These are phyloP conservation scores for Tephrocybe sp. DNA, from an alignment of 768 basidiomycete species.

Conservation along the genomic window DNA sequence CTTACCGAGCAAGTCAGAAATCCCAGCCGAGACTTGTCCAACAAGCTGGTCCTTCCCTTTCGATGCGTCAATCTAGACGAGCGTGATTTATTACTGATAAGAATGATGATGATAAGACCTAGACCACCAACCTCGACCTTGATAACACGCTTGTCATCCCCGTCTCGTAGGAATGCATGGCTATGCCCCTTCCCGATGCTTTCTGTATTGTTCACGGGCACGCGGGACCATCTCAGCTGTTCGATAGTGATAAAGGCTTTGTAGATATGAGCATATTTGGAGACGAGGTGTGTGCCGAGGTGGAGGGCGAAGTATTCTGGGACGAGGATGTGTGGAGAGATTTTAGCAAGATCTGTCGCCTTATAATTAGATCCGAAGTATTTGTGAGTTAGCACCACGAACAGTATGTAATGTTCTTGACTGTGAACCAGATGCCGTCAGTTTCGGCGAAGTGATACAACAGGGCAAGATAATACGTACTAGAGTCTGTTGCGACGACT, in stretches of 20 bases:
- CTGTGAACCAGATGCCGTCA: conserved; percentile 26
- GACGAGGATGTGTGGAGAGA: conserved; percentile 81
- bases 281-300: conserved; percentile 79
- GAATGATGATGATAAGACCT: too few relatives aligned
- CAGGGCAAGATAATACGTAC: conserved; percentile 51
- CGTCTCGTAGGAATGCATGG: conserved; percentile 86
- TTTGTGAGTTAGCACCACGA: too few relatives aligned
- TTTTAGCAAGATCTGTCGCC: conserved; percentile 75
- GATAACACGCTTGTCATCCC: conserved; percentile 81
- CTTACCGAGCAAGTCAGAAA: conserved; percentile 81
- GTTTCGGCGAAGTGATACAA: neutral
- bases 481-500: conserved; percentile 90
- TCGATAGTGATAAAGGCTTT: conserved; percentile 73
- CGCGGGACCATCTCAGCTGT: conserved; percentile 83
- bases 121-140: conserved; percentile 46
- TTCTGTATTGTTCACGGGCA: conserved; percentile 47
- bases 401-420: conserved; percentile 73
- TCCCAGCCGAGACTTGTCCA: conserved; percentile 65
- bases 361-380: too few relatives aligned
- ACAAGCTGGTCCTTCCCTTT: conserved; percentile 56
- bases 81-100: neutral
- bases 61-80: neutral
- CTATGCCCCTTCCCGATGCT: conserved; percentile 51
- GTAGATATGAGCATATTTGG: conserved; percentile 74
- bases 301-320: conserved; percentile 89